These are phyloP conservation scores for Anthracocystis panici-leucophaei DNA, from an alignment of 1,284 basidiomycete genomes.

Conservation along the genomic window DNA sequence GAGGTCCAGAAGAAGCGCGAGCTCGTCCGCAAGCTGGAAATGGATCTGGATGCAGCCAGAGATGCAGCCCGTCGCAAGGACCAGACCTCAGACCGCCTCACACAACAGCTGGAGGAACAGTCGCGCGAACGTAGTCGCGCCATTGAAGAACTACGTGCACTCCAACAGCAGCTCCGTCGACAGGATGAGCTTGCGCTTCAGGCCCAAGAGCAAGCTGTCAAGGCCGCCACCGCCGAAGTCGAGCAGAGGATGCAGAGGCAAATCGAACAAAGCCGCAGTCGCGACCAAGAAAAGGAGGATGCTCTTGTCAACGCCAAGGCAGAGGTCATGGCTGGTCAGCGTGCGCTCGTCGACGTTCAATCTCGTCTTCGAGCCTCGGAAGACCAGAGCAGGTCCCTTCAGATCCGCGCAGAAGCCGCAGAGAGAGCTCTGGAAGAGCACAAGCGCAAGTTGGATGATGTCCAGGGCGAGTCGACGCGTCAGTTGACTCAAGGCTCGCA, in stretches of 20 bases:
- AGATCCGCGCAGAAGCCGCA: constrained; percentile 26
- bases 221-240: constrained; percentile 25
- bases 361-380: constrained; percentile 16
- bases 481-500: constrained; percentile 16
- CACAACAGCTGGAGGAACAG: constrained; percentile 36
- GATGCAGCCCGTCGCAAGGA: constrained; percentile 21
- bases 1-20: constrained; percentile 37
- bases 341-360: constrained; percentile 27
- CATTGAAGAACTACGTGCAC: constrained; percentile 16
- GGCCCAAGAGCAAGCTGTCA: constrained; percentile 19
- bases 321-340: constrained; percentile 25
- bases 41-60: constrained; percentile 16
- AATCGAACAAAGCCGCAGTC: constrained; percentile 24
- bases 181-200: constrained; percentile 24
- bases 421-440: constrained; percentile 25
- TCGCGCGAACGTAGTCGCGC: constrained; percentile 31
- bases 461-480: constrained; percentile 10
- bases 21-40: constrained; percentile 28
- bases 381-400: constrained; percentile 24
- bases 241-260: constrained; percentile 27
- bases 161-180: constrained; percentile 14
- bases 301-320: constrained; percentile 34
- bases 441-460: constrained; percentile 21
- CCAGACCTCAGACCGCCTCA: constrained; percentile 24
- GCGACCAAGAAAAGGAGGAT: constrained; percentile 36